phyloP scores from a whole-genome alignment of 257 asterid species.

The Primulina eburnea region DNA sequence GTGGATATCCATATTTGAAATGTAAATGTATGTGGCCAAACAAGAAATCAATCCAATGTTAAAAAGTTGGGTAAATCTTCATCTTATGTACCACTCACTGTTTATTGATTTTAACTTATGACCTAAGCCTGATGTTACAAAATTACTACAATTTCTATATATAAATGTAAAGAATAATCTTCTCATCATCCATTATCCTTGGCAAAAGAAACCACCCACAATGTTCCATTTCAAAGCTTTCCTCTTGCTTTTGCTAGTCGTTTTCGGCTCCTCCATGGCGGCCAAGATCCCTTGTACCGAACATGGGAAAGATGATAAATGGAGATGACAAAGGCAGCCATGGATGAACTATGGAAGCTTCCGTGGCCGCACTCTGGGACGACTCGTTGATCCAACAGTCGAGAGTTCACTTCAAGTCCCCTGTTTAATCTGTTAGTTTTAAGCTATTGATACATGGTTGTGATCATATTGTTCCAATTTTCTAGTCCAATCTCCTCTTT shows the following conservation, averaged over 20 bases:
- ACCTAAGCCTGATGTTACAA: too few relatives aligned
- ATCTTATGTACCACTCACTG: too few relatives aligned
- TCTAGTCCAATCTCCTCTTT: not conserved
- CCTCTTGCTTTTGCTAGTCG: slow-evolving; percentile 37
- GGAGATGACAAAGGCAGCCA: slow-evolving; percentile 41
- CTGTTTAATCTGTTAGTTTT: slow-evolving; percentile 27
- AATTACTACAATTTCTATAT: too few relatives aligned
- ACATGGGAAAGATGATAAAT: slow-evolving; percentile 16
- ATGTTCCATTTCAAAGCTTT: slow-evolving; percentile 35
- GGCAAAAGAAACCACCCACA: slow-evolving; percentile 6
- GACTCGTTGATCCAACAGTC: slow-evolving; percentile 39
- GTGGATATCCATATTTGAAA: too few relatives aligned
- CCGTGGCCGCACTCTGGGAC: slow-evolving; percentile 41
- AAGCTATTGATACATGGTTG: not conserved
- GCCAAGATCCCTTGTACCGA: slow-evolving; percentile 10
- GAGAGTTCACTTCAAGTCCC: slow-evolving; percentile 33
- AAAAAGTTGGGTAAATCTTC: too few relatives aligned
- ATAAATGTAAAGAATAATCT: too few relatives aligned
- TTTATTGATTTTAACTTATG: too few relatives aligned
- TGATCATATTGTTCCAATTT: not conserved
- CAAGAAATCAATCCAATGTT: too few relatives aligned
- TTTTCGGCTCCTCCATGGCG: slow-evolving; percentile 26
- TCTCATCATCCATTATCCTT: slow-evolving; percentile 8
- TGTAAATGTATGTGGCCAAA: too few relatives aligned
- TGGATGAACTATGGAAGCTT: slow-evolving; percentile 66